A percentile compares a stretch with the other conserved stretches of the same genome.
Evolutionary conservation across 2,329 filamentous ascomycete species (phyloP).

Genomic region (Trichoderma brevicompactum): DNA sequence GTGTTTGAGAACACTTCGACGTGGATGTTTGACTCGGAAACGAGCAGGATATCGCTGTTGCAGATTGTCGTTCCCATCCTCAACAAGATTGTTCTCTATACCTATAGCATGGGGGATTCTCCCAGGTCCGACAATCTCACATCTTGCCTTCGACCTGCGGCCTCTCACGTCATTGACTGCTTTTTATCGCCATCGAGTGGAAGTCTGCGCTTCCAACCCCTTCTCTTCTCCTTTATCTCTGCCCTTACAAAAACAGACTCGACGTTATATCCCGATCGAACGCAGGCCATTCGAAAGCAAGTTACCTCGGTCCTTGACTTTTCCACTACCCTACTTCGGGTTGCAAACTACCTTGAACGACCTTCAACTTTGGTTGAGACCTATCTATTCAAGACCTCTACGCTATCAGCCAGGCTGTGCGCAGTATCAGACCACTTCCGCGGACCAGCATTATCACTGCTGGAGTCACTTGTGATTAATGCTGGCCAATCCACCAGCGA

Average conservation of each 20-base stretch:
- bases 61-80: conserved; percentile 70
- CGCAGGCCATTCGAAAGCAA: conserved; percentile 62
- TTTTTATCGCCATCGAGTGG: conserved; percentile 73
- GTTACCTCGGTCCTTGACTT: conserved; percentile 68
- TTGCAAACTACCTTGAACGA: conserved; percentile 66
- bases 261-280: conserved; percentile 63
- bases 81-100: conserved; percentile 70
- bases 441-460: conserved; percentile 66
- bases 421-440: conserved; percentile 70
- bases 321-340: conserved; percentile 70
- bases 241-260: conserved; percentile 55
- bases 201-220: conserved; percentile 75
- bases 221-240: conserved; percentile 69
- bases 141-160: conserved; percentile 70
- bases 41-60: conserved; percentile 72
- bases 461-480: conserved; percentile 74
- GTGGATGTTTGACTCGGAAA: conserved; percentile 77
- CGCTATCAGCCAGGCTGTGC: conserved; percentile 76
- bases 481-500: conserved; percentile 70
- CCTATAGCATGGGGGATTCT: conserved; percentile 74
- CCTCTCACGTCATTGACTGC: conserved; percentile 74
- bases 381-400: conserved; percentile 80
- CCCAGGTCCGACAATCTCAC: conserved; percentile 53
- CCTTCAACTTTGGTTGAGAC: conserved; percentile 71
- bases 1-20: conserved; percentile 83